phyloP scores from a whole-genome alignment of 2,329 filamentous ascomycete species.

The Cercospora nicotianae region DNA sequence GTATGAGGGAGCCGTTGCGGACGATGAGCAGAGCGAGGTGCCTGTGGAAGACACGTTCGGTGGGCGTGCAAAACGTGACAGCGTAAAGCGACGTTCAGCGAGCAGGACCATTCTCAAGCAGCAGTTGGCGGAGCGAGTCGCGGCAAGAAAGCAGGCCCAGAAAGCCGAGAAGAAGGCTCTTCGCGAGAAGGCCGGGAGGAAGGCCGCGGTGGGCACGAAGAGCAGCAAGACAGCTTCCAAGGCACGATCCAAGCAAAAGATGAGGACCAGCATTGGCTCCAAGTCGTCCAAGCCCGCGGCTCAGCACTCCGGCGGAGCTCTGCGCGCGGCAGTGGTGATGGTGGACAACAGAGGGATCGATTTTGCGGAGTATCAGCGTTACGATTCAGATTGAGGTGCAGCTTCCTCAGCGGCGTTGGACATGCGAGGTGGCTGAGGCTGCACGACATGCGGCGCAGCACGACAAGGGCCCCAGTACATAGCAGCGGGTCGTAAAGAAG shows the following conservation, averaged over 20 bases:
- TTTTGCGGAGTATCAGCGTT: constrained; percentile 16
- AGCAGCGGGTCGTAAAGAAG: not conserved
- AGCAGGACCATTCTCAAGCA: constrained; percentile 16
- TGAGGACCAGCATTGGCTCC: constrained; percentile 6
- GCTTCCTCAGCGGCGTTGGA: not conserved
- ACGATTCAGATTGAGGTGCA: not conserved
- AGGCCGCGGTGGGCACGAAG: not conserved
- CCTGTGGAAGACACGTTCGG: not conserved
- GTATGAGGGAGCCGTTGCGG: not conserved
- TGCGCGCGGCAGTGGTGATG: not conserved
- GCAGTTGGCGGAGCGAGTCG: constrained; percentile 6
- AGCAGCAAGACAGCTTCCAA: not conserved
- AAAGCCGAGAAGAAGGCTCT: constrained; percentile 12
- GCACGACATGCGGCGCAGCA: constrained; percentile 5
- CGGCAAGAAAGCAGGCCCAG: constrained; percentile 5
- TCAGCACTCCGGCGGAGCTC: not conserved
- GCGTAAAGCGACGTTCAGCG: not conserved
- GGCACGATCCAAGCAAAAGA: not conserved
- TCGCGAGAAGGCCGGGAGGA: not conserved
- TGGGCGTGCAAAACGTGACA: not conserved
- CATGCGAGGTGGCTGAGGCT: constrained; percentile 10
- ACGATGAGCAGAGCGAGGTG: not conserved
- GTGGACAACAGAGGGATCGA: constrained; percentile 19
- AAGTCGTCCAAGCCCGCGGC: constrained; percentile 15
- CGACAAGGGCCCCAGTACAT: not conserved